Conservation (phyloP, 192 early-diverging fungal genomes). For the Backusella luteola region DNA sequence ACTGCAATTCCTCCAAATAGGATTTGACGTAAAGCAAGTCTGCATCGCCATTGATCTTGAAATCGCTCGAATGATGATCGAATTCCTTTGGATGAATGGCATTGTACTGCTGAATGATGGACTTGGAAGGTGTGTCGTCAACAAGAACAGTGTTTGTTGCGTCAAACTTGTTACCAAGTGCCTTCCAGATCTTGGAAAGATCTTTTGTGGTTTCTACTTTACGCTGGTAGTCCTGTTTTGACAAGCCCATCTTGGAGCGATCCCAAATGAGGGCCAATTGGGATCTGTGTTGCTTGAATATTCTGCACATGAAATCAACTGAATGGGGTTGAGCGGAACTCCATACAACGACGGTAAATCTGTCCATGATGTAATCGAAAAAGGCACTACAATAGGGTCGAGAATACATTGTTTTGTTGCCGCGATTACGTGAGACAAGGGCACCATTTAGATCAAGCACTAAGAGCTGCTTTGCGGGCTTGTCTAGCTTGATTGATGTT, state of each 20-base stretch:
- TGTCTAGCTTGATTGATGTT: background rate
- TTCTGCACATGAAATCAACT: conserved; percentile 54
- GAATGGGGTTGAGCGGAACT: conserved; percentile 59
- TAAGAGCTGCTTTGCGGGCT: conserved; percentile 43
- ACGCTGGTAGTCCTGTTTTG: conserved; percentile 31
- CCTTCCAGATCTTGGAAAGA: conserved; percentile 52
- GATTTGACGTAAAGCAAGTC: conserved; percentile 43
- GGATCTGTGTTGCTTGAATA: conserved; percentile 36
- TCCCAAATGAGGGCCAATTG: conserved; percentile 59
- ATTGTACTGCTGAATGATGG: conserved; percentile 53
- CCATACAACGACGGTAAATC: conserved; percentile 76
- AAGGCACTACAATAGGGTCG: conserved; percentile 57
- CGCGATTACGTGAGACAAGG: conserved; percentile 46
- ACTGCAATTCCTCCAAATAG: conserved; percentile 34
- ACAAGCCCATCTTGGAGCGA: conserved; percentile 47
- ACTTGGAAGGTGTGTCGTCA: conserved; percentile 50
- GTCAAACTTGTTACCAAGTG: conserved; percentile 24
- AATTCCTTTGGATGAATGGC: conserved; percentile 40
- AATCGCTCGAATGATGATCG: conserved; percentile 17
- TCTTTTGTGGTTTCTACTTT: conserved; percentile 61
- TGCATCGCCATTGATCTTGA: conserved; percentile 19
- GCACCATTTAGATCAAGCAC: conserved; percentile 76
- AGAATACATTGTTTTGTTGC: conserved; percentile 15
- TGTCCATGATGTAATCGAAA: conserved; percentile 48
- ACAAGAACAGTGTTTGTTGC: conserved; percentile 52